Evolutionary conservation across 305 asterid species (phyloP), one percentile per base, ranked within the genome.

Genomic region (Fraxinus paxiana): DNA sequence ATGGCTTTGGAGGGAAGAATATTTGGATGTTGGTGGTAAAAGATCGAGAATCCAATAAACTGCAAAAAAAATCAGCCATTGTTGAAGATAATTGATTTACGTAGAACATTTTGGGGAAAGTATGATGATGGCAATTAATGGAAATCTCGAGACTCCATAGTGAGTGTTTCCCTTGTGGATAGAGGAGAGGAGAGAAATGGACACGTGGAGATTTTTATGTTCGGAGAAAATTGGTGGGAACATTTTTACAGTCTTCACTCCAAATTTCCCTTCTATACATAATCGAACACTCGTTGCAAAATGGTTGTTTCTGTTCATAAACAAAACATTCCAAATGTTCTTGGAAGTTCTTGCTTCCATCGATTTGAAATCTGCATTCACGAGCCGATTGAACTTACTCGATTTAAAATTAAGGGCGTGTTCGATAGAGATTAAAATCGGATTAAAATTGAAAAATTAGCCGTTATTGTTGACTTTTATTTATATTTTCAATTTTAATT

Each of bases 11-110:
- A 46, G 87, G 82, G 43, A 73, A 63, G 73, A 76, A 35, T 13
- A 79, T 38, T 71, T 82, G 91, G 17, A 31, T 18, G 77, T 74
- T 84, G 81, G 87, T 67, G 6, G 75, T 46, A 31, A 77, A 76
- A 73, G 89, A 83, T 71, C 83, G 86, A 46, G 84, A 86, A 78
- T 81, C 82, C 76, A 83, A 38, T 70, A 83, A 88, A 78, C 74
- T 84, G 86, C 87, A 82, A 72, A 75, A 82, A 63, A 74, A 81
- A 86, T 90, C 91, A 77, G 93, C 93, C 97, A 91, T 92, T 43
- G 72, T 31, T 63, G 84, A 82, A 24, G 17, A 67, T 28, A 30
- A 33, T 41, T 69, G 81, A 34, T 63, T 9, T 22, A 26, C 69
- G 41, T 20, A 31, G 26, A 12, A 71, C 37, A 17, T 38, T 35